A percentile compares a stretch with the other conserved stretches of the same genome.
Evolutionary conservation across 495 filamentous ascomycete species (phyloP).

Genomic region (Aspergillus cristatus): DNA sequence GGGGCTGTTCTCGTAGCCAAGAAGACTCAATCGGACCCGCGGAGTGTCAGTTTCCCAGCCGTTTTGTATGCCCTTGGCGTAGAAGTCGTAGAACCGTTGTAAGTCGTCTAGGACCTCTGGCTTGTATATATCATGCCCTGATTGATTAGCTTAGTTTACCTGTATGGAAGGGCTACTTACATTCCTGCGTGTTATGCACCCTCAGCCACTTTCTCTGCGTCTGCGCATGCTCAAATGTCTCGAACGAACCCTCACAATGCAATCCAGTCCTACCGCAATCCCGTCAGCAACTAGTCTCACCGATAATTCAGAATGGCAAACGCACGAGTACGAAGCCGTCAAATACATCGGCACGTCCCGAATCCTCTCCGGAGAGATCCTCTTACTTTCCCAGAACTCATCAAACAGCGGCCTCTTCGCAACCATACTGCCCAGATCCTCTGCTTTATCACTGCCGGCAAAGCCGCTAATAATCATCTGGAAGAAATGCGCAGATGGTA

Average conservation of each 20-base stretch:
- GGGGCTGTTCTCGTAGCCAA: conserved; percentile 8
- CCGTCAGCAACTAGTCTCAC: too few relatives aligned
- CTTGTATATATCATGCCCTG: conserved; percentile 20
- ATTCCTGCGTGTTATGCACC: conserved; percentile 20
- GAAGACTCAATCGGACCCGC: conserved; percentile 10
- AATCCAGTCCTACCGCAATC: conserved; percentile 1
- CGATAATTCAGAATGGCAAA: background rate
- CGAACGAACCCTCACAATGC: conserved; percentile 10
- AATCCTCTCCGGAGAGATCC: conserved; percentile 7
- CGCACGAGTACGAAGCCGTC: conserved; percentile 14
- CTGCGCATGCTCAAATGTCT: conserved; percentile 4
- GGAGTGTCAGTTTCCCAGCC: conserved; percentile 26
- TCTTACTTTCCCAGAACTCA: conserved; percentile 16
- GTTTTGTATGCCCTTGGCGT: conserved; percentile 22
- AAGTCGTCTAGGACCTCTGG: conserved; percentile 15
- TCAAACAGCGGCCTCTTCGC: conserved; percentile 6
- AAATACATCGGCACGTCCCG: conserved; percentile 15
- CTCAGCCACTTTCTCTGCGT: conserved; percentile 23
- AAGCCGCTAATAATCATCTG: conserved; percentile 4
- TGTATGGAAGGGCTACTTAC: conserved; percentile 1
- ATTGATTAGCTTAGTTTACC: background rate
- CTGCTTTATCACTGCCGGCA: conserved; percentile 1
- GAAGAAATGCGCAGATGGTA: conserved; percentile 2
- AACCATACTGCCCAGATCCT: conserved; percentile 9
- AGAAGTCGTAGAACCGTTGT: conserved; percentile 21